Evolutionary conservation across 164 flowering plant genomes (phyloP), one percentile per base, ranked within the genome.

Genomic region (Sextonia rubra): DNA sequence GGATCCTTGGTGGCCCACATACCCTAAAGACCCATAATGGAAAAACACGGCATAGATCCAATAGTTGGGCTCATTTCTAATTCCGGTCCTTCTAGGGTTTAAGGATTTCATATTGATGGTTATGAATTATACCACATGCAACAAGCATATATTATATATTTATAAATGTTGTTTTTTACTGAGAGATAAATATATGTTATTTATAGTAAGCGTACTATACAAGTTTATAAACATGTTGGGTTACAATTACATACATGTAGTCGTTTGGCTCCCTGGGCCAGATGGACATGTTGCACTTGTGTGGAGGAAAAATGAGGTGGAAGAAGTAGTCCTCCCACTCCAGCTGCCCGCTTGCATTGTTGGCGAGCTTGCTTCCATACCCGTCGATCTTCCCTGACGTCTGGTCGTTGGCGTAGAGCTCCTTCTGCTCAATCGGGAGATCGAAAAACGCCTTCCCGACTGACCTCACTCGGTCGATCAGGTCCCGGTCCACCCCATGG

Each of bases 271-370:
- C 83, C 65, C 82, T 82, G 17, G 99, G 99, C 99, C 99, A 95
- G 29, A 88, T 81, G 56, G 97, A 81, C 81, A 93, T 14, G 68
- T 91, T 89, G 2, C 89, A 77, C 79, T 91, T 89, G 22, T 86
- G 89, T 75, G 89, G 94, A 0, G 99, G 97, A 77, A 47, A 88
- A 22, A 80, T 69, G 69, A 84, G 85, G 73, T 94, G 99, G 80
- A 92, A 94, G 82, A 90, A 91, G 70, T 94, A 91, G 73, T 94
- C 99, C 80, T 89, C 95, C 98, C 98, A 94, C 83, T 94, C 98
- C 20, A 90, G 91, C 76, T 82, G 89, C 5, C 95, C 97, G 55
- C 87, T 79, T 12, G 88, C 89, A 72, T 83, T 89, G 73, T 91
- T 95, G 0, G 96, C 97, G 0, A 95, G 85, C 85, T 95, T 92